Evolutionary conservation across 306 rosid genomes (phyloP), one percentile per base, ranked within the genome.

Genomic region (Quercus aquifolioides): DNA sequence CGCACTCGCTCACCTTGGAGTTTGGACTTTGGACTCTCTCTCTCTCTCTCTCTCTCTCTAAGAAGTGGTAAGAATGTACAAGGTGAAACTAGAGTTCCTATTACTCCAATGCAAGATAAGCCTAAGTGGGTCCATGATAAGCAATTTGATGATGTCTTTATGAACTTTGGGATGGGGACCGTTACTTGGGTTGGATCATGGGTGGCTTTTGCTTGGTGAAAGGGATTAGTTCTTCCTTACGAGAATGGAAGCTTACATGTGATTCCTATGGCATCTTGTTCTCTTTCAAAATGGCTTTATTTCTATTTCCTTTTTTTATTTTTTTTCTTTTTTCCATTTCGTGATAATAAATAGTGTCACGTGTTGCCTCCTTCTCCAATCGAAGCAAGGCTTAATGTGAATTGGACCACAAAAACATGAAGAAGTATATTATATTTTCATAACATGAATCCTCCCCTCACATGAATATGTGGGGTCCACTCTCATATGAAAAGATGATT

Each of bases 201-300:
- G 21, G 46, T 8, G 46, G 46, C 3, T 41, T 41, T 41, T 41
- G 46, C 2, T 41, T 41, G 46, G 69, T 75, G 49, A 84, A 78
- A 83, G 76, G 71, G 89, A 81, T 72, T 55, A 76, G 79, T 57
- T 69, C 51, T 51, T 41, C 78, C 58, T 74, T 52, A 28, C 17
- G 8, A 69, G 69, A 38, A 69, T 52, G 63, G 79, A 38, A 76
- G 91, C 84, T 84, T 82, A 71, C 81, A 90, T 69, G 88, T 84
- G 94, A 83, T 87, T 87, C 84, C 82, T 6, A 68, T 80, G 84
- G 87, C 86, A 87, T 82, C 92, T 79, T 87, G 87, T 86, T 86
- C 92, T 58, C 1, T 74, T 70, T 3, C 12, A 55, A 46, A 18
- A 35, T 31, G 55, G 43, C 52, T 51, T 59, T 65, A 20, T 78